phyloP scores from a whole-genome alignment of 2,329 filamentous ascomycete species.

The Hansfordia pulvinata region DNA sequence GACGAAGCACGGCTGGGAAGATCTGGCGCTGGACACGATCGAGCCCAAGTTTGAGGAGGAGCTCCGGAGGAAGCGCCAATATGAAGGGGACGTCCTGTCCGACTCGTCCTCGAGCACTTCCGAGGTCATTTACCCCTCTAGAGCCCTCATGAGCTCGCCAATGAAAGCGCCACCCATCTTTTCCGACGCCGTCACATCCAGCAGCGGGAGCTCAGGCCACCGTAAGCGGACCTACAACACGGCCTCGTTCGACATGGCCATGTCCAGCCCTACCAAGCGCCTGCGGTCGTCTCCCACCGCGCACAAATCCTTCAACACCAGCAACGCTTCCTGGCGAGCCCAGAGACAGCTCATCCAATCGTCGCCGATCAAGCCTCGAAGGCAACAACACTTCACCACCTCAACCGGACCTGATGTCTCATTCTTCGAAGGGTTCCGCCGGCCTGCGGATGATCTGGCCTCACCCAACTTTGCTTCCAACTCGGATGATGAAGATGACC shows the following conservation, averaged over 20 bases:
- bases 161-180: constrained; percentile 65
- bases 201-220: constrained; percentile 51
- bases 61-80: constrained; percentile 57
- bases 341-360: constrained; percentile 68
- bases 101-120: constrained; percentile 80
- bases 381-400: constrained; percentile 62
- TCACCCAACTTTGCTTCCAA: constrained; percentile 47
- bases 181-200: constrained; percentile 66
- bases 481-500: constrained; percentile 72
- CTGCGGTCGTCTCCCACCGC: constrained; percentile 52
- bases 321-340: constrained; percentile 59
- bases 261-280: constrained; percentile 52
- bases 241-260: constrained; percentile 39
- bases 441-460: constrained; percentile 49
- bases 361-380: constrained; percentile 68
- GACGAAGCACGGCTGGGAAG: constrained; percentile 89
- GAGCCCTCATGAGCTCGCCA: constrained; percentile 68
- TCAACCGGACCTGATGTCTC: constrained; percentile 60
- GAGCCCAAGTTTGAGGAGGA: constrained; percentile 75
- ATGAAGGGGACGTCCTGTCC: constrained; percentile 62
- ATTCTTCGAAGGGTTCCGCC: constrained; percentile 61
- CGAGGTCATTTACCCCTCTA: constrained; percentile 56
- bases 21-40: constrained; percentile 73
- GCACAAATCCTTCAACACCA: constrained; percentile 38
- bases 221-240: constrained; percentile 52